These are phyloP conservation scores for Auricularia heimuer DNA, from an alignment of 768 basidiomycete species.

Conservation along the genomic window DNA sequence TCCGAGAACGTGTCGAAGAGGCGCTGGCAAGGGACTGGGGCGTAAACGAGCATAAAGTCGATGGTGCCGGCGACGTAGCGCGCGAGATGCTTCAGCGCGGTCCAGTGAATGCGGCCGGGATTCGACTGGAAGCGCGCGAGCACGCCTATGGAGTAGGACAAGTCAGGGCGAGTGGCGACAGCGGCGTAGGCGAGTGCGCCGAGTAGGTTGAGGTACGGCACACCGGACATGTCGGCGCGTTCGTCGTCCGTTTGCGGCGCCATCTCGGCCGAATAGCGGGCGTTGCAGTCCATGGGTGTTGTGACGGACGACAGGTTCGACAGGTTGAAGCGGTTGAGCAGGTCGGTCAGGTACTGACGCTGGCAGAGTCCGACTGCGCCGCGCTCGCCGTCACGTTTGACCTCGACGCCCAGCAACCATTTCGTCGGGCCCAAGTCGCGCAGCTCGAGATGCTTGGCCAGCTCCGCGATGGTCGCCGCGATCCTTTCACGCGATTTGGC, in stretches of 20 bases:
- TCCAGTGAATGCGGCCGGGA: constrained; percentile 1
- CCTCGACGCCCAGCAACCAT: constrained; percentile 18
- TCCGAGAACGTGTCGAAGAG: constrained; percentile 17
- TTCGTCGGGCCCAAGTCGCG: constrained; percentile 7
- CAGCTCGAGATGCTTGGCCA: neutral
- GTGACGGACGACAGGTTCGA: constrained; percentile 6
- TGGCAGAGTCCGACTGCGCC: constrained; percentile 10
- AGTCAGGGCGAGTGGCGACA: neutral
- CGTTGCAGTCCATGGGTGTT: constrained; percentile 13
- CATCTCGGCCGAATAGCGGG: constrained; percentile 5
- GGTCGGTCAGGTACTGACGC: constrained; percentile 11
- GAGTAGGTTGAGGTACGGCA: neutral
- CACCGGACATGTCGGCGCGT: neutral
- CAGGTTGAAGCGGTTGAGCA: constrained; percentile 10
- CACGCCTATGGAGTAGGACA: neutral
- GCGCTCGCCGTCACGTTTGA: constrained; percentile 8
- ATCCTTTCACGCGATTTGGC: neutral
- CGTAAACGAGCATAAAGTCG: neutral
- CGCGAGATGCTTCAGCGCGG: neutral
- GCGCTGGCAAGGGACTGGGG: neutral
- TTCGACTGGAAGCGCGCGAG: neutral
- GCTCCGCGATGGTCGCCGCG: neutral
- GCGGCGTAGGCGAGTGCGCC: neutral
- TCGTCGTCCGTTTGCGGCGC: constrained; percentile 15
- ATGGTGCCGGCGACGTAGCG: constrained; percentile 1